Conservation (phyloP, 208 protist species). For the Acanthamoeba comandoni region DNA sequence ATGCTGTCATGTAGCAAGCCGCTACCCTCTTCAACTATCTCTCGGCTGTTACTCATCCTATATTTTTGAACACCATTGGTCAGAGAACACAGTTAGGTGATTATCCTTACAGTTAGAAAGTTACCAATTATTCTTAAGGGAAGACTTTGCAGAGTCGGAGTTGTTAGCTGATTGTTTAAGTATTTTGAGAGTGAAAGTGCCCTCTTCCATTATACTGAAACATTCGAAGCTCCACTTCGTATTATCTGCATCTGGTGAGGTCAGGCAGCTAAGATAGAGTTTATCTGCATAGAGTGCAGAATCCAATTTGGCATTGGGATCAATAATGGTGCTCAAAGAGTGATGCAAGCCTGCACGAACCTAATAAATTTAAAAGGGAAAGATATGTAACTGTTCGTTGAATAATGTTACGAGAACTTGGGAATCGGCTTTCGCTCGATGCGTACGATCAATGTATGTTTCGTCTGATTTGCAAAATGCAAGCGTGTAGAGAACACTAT, state of each 20-base stretch:
- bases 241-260: not conserved
- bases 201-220: conserved; percentile 37
- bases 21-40: too few species aligned
- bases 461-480: conserved; percentile 64
- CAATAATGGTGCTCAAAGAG: too few species aligned
- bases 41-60: not conserved
- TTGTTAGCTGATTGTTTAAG: not conserved
- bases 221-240: conserved; percentile 16
- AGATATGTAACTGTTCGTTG: too few species aligned
- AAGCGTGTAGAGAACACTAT: conserved; percentile 30
- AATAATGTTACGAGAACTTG: too few species aligned
- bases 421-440: not conserved
- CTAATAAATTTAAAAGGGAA: too few species aligned
- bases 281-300: too few species aligned
- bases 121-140: too few species aligned
- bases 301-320: too few species aligned
- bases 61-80: not conserved
- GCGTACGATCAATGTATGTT: conserved; percentile 21
- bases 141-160: not conserved
- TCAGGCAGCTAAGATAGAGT: too few species aligned
- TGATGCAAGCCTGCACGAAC: too few species aligned
- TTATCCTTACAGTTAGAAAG: too few species aligned
- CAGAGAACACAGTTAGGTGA: too few species aligned
- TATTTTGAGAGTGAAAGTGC: conserved; percentile 20
- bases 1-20: not conserved